Conservation (phyloP, 2,329 filamentous ascomycete species). For the Didymellaceae sp. region DNA sequence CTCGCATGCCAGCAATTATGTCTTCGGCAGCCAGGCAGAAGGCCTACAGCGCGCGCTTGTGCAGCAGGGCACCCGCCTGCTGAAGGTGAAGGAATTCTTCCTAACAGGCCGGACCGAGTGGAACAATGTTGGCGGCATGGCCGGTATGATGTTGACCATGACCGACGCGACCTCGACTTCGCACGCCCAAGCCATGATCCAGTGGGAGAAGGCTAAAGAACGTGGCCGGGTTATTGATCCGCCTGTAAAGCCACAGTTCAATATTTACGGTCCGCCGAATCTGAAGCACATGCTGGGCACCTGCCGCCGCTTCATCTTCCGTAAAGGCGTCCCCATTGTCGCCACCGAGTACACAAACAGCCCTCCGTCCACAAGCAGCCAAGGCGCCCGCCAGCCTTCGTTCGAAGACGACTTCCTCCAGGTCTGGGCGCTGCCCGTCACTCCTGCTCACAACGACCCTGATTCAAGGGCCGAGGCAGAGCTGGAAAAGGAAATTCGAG, state of each 20-base stretch:
- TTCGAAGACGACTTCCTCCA: conserved; percentile 78
- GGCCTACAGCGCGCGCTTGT: conserved; percentile 80
- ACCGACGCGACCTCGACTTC: conserved; percentile 68
- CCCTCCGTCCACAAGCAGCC: conserved; percentile 33
- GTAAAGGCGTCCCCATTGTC: conserved; percentile 77
- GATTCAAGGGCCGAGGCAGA: conserved; percentile 25
- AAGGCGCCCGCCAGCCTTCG: conserved; percentile 61
- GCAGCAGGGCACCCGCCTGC: conserved; percentile 70
- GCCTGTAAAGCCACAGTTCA: conserved; percentile 38
- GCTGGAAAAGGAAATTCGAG: conserved; percentile 27
- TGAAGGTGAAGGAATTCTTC: conserved; percentile 78
- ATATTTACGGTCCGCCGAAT: conserved; percentile 82
- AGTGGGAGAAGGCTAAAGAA: conserved; percentile 29
- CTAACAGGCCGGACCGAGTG: conserved; percentile 79
- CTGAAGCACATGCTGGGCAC: conserved; percentile 82
- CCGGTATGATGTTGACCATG: conserved; percentile 84
- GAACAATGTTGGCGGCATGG: conserved; percentile 77
- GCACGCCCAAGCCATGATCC: conserved; percentile 53
- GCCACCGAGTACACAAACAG: conserved; percentile 67
- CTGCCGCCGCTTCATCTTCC: conserved; percentile 82
- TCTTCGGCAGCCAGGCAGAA: conserved; percentile 83
- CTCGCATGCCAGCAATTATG: conserved; percentile 73
- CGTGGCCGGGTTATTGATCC: conserved; percentile 20
- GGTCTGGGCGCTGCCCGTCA: conserved; percentile 81
- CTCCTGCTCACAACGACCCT: conserved; percentile 28